Percentiles rank a stretch among this genome's conserved stretches.
These are phyloP conservation scores for Amniculicola lignicola DNA, from an alignment of 495 filamentous ascomycete species.

Conservation along the genomic window DNA sequence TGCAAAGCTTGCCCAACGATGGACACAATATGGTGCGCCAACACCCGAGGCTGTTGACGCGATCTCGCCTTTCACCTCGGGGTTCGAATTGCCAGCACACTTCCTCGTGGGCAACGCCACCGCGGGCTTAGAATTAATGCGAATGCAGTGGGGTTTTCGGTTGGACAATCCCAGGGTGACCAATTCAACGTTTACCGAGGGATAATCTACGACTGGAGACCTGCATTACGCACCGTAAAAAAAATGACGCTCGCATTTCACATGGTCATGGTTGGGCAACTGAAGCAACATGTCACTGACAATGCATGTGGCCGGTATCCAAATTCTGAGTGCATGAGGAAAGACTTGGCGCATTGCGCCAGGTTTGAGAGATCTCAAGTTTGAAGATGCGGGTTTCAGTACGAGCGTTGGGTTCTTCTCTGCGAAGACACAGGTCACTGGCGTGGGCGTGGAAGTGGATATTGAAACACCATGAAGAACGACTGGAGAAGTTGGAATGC, in stretches of 20 bases:
- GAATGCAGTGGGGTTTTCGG: constrained; percentile 60
- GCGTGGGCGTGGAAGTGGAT: constrained; percentile 39
- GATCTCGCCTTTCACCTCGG: constrained; percentile 60
- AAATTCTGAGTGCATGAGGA: constrained; percentile 49
- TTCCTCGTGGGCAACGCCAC: constrained; percentile 46
- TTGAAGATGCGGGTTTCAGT: constrained; percentile 55
- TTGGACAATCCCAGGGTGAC: constrained; percentile 60
- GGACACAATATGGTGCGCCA: constrained; percentile 58
- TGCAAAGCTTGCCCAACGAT: constrained; percentile 49
- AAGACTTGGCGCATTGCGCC: constrained; percentile 53
- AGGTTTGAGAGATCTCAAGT: constrained; percentile 50
- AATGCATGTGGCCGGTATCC: constrained; percentile 54
- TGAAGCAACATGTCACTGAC: constrained; percentile 57
- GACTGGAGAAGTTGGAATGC: constrained; percentile 42
- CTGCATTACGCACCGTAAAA: constrained; percentile 58
- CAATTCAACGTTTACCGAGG: constrained; percentile 59
- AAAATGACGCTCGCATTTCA: constrained; percentile 50
- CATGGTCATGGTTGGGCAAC: constrained; percentile 63
- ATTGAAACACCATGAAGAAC: constrained; percentile 49
- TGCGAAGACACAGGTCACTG: constrained; percentile 41
- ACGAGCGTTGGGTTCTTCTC: constrained; percentile 54
- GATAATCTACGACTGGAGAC: constrained; percentile 54
- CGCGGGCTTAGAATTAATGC: constrained; percentile 56
- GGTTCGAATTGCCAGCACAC: constrained; percentile 61
- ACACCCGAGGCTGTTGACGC: constrained; percentile 57